Percentiles rank a stretch among this genome's conserved stretches.
These are phyloP conservation scores for Phaeodactylum tricornutum DNA, from an alignment of 108 stramenopile species.

Conservation along the genomic window DNA sequence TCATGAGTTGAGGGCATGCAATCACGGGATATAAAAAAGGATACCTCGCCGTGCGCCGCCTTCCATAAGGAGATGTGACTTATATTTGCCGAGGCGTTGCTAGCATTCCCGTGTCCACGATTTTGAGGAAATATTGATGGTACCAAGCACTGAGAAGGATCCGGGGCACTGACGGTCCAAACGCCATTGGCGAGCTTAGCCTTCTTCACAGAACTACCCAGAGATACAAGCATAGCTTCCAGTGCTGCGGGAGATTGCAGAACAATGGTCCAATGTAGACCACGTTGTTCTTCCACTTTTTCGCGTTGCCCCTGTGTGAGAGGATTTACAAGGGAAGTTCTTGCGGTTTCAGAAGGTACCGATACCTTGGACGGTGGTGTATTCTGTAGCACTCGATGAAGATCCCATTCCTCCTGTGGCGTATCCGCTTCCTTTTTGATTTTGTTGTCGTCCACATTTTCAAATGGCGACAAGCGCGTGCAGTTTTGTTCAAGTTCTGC, in stretches of 20 bases:
- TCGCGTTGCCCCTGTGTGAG: constrained; percentile 10
- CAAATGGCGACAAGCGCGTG: constrained; percentile 1
- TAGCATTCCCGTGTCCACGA: background rate
- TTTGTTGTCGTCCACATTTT: background rate
- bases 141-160: too few species aligned
- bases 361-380: background rate
- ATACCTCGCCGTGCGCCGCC: constrained; percentile 1
- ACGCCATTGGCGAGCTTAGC: background rate
- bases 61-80: constrained; percentile 17
- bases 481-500: constrained; percentile 11
- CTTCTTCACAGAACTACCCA: constrained; percentile 2
- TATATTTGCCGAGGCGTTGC: constrained; percentile 1
- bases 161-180: too few species aligned
- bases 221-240: constrained; percentile 16
- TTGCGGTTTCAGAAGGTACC: constrained; percentile 1
- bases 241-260: constrained; percentile 9
- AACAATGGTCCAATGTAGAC: constrained; percentile 25
- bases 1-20: constrained; percentile 12
- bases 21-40: constrained; percentile 27
- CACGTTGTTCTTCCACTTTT: constrained; percentile 19
- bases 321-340: constrained; percentile 26
- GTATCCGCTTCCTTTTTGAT: background rate
- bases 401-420: constrained; percentile 2
- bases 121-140: constrained; percentile 6
- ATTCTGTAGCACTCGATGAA: too few species aligned